phyloP scores from a whole-genome alignment of 1,139 yeast species.

The Candida buenavistaensis region DNA sequence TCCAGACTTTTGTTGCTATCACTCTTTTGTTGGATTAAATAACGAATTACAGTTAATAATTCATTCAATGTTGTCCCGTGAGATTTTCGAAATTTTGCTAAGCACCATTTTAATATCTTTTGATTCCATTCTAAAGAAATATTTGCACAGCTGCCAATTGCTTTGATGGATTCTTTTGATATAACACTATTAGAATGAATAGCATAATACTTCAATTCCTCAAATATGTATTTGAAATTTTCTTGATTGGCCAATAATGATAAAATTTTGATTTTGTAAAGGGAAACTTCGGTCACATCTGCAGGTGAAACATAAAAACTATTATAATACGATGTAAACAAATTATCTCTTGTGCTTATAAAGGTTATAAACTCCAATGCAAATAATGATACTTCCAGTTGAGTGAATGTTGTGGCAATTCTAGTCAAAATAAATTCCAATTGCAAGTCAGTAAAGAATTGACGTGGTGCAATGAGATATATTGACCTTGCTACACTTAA shows the following conservation, averaged over 20 bases:
- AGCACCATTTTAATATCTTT: constrained; percentile 43
- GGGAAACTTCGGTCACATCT: constrained; percentile 50
- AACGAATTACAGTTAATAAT: constrained; percentile 67
- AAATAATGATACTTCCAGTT: constrained; percentile 27
- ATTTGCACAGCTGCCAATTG: constrained; percentile 55
- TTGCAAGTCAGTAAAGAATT: constrained; percentile 44
- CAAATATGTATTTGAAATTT: constrained; percentile 54
- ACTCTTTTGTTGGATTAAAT: constrained; percentile 61
- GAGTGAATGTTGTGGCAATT: constrained; percentile 27
- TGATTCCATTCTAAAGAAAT: constrained; percentile 36
- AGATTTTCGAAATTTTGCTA: constrained; percentile 29
- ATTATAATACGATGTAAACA: constrained; percentile 49
- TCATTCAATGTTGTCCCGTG: constrained; percentile 50
- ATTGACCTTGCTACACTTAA: constrained; percentile 60
- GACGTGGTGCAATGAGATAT: constrained; percentile 54
- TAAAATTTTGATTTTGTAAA: constrained; percentile 63
- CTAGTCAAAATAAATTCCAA: constrained; percentile 54
- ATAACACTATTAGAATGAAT: constrained; percentile 33
- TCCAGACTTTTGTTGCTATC: constrained; percentile 20
- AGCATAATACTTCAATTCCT: constrained; percentile 69
- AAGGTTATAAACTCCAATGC: constrained; percentile 44
- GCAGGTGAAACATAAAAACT: constrained; percentile 61
- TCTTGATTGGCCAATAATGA: constrained; percentile 54
- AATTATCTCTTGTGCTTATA: constrained; percentile 36
- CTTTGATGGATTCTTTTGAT: constrained; percentile 57